Evolutionary conservation across 1,139 yeast genomes (phyloP).

Genomic region (Pichia sp.): DNA sequence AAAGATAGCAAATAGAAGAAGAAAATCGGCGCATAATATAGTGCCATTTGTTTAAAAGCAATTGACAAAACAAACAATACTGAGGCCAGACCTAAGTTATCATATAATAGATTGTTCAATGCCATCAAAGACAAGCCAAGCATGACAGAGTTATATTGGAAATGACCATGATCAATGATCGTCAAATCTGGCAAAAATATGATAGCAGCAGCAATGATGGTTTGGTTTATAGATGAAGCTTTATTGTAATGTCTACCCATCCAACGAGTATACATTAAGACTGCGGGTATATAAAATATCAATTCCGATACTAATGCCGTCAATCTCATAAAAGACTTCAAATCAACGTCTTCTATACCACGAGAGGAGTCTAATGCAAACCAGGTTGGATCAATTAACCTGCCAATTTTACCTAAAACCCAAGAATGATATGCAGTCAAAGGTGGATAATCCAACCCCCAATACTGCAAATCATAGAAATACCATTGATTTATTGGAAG

Average conservation of each 20-base stretch:
- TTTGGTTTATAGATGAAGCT: constrained; percentile 63
- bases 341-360: constrained; percentile 58
- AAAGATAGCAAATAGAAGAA: constrained; percentile 66
- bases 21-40: constrained; percentile 85
- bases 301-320: constrained; percentile 74
- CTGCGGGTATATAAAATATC: constrained; percentile 70
- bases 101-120: constrained; percentile 56
- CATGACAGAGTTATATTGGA: constrained; percentile 93
- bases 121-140: constrained; percentile 72
- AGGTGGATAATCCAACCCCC: constrained; percentile 99
- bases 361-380: constrained; percentile 65
- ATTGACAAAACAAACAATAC: constrained; percentile 70
- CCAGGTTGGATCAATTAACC: constrained; percentile 59
- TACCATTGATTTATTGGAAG: constrained; percentile 79
- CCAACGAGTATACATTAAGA: constrained; percentile 58
- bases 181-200: constrained; percentile 75
- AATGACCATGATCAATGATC: constrained; percentile 93
- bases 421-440: constrained; percentile 91
- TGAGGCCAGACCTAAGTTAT: constrained; percentile 62
- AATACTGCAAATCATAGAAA: constrained; percentile 77
- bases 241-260: constrained; percentile 48
- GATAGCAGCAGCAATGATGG: constrained; percentile 64
- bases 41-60: constrained; percentile 90
- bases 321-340: constrained; percentile 79
- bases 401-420: constrained; percentile 67